Evolutionary conservation across 2,329 filamentous ascomycete genomes (phyloP).

Genomic region (Juglanconis sp.): DNA sequence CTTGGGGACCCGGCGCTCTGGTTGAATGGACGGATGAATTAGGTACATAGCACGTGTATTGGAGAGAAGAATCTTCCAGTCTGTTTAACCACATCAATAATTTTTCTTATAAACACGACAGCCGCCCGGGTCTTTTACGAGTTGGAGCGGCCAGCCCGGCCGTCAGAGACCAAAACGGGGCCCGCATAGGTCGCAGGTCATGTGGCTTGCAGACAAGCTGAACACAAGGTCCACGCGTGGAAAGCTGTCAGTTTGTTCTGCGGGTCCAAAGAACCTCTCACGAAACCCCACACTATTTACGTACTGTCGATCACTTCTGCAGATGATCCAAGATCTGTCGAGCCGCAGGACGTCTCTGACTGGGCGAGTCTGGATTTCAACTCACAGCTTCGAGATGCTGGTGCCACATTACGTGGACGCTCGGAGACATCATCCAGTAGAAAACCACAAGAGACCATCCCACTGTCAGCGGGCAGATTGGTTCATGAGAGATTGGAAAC

Average conservation of each 20-base stretch:
- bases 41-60: too few species aligned
- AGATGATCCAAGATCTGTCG: not conserved
- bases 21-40: not conserved
- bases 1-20: not conserved
- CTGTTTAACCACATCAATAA: too few species aligned
- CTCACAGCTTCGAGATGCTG: too few species aligned
- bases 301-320: conserved; percentile 4
- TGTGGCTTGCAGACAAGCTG: not conserved
- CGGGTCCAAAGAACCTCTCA: not conserved
- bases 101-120: too few species aligned
- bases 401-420: not conserved
- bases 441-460: not conserved
- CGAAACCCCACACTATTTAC: conserved; percentile 5
- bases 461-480: not conserved
- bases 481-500: not conserved
- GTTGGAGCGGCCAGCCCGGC: too few species aligned
- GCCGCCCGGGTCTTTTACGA: too few species aligned
- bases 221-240: not conserved
- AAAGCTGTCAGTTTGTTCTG: not conserved
- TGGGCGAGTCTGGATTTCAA: not conserved
- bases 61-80: too few species aligned
- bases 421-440: not conserved
- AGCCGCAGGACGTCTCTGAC: not conserved
- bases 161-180: not conserved
- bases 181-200: not conserved